These are phyloP conservation scores for Wickerhamomyces rabaulensis DNA, from an alignment of 805 yeast species.

Conservation along the genomic window DNA sequence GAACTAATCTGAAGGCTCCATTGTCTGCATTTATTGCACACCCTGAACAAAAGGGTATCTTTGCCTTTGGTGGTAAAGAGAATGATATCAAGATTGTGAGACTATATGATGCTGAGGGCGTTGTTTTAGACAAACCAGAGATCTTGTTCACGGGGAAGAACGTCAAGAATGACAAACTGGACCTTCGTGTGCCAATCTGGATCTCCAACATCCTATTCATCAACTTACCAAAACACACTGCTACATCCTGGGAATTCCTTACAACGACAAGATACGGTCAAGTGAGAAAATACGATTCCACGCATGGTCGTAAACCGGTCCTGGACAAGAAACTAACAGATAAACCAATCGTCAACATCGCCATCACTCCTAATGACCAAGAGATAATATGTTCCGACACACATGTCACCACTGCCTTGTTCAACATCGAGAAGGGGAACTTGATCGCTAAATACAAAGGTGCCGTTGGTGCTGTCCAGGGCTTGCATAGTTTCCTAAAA, in stretches of 20 bases:
- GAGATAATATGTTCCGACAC: constrained; percentile 69
- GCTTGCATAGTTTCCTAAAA: constrained; percentile 20
- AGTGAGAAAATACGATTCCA: constrained; percentile 66
- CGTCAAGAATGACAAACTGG: constrained; percentile 75
- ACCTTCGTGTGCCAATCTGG: constrained; percentile 81
- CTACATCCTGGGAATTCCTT: constrained; percentile 44
- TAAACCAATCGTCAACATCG: constrained; percentile 42
- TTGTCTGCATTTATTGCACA: constrained; percentile 43
- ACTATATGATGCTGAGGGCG: constrained; percentile 26
- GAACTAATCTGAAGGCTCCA: constrained; percentile 37
- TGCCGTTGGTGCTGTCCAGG: constrained; percentile 62
- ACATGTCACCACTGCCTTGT: constrained; percentile 57
- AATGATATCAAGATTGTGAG: constrained; percentile 54
- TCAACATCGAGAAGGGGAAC: constrained; percentile 44
- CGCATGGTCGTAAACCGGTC: constrained; percentile 63
- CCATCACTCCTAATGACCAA: constrained; percentile 21
- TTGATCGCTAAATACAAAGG: constrained; percentile 72
- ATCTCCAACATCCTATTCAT: constrained; percentile 52
- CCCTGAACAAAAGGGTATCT: constrained; percentile 43
- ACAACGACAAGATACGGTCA: constrained; percentile 75
- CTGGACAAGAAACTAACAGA: constrained; percentile 49
- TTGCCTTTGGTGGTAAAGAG: constrained; percentile 87
- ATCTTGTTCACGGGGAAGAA: constrained; percentile 68
- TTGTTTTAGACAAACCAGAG: constrained; percentile 22
- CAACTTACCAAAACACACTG: constrained; percentile 27